Evolutionary conservation across 495 filamentous ascomycete species (phyloP), one percentile per base, ranked within the genome.

Genomic region (Staphylotrichum longicolle): DNA sequence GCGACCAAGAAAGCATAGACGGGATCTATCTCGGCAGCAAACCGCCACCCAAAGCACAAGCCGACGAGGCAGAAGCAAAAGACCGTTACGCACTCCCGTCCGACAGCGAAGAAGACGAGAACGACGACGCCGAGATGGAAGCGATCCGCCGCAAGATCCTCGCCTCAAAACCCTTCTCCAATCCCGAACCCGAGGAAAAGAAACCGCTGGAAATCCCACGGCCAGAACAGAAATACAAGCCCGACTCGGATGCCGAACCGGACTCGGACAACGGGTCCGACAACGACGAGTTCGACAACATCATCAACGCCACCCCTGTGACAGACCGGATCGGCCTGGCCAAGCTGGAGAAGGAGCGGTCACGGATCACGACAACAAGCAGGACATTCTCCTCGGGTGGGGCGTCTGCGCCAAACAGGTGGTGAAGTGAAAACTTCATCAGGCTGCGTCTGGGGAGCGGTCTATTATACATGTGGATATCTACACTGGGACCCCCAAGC

Each of bases 121-220:
- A 95, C 66, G 90, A 91, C 50, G 88, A 88, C 58, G 90, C 87
- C 58, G 89, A 95, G 69, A 97, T 96, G 90, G 93, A 91, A 45
- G 91, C 94, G 65, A 85, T 98, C 34, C 80, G 94, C 44, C 85
- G 85, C 45, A 87, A 88, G 66, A 90, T 96, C 27, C 80, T 98
- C 3, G 86, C 83, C 3, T 96, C 93, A 4, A 96, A 92, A 65
- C 81, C 90, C 0, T 98, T 97, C 65, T 78, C 88, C 45, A 90
- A 90, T 64, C 85, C 85, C 11, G 63, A 78, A 35, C 61, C 63
- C 45, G 70, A 79, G 12, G 68, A 72, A 33, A 68, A 77, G 50
- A 83, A 84, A 53, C 84, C 83, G 54, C 73, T 78, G 2, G 82
- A 85, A 30, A 84, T 89, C 57, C 68, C 84, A 4, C 73, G 81